These are phyloP conservation scores for Xylaria sp. DNA, from an alignment of 2,329 filamentous ascomycete species.

Conservation along the genomic window DNA sequence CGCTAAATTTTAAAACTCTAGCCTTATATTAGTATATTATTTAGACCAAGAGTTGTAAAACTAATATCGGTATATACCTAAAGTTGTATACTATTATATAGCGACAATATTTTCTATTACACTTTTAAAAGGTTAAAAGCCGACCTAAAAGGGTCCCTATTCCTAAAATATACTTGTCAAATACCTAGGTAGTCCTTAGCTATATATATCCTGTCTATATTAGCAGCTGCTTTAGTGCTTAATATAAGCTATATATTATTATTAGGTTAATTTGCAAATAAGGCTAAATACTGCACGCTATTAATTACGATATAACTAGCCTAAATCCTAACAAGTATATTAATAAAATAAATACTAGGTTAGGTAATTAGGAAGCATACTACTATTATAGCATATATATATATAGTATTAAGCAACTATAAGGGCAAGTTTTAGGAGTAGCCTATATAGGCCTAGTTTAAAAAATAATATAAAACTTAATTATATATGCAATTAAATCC, in stretches of 20 bases:
- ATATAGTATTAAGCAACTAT: neutral
- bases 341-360: neutral
- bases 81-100: neutral
- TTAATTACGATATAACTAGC: slow-evolving; percentile 5
- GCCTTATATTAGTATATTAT: neutral
- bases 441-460: neutral
- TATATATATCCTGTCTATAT: neutral
- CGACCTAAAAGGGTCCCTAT: neutral
- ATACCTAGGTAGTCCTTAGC: slow-evolving; percentile 3
- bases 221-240: neutral
- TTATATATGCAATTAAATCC: neutral
- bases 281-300: neutral
- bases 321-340: neutral
- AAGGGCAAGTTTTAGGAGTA: neutral
- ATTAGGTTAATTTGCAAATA: neutral
- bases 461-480: neutral
- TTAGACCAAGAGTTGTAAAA: neutral
- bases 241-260: neutral
- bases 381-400: neutral
- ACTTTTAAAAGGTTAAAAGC: neutral
- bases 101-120: neutral
- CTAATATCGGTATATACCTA: neutral
- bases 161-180: neutral
- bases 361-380: neutral
- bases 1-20: neutral